These are phyloP conservation scores for Triticum turgidum DNA, from an alignment of 176 grass and related monocot species.

Conservation along the genomic window DNA sequence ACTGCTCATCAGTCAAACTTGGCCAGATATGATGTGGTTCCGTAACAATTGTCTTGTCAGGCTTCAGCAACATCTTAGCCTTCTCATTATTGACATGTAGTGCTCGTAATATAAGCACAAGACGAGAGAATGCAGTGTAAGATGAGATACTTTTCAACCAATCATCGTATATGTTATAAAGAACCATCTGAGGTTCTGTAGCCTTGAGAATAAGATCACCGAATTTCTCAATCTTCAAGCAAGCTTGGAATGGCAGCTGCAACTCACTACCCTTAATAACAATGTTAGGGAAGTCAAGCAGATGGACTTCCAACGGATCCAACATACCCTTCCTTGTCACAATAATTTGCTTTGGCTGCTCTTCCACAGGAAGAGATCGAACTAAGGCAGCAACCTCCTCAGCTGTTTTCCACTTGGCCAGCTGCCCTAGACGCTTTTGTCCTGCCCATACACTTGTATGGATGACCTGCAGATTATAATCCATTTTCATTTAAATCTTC, in stretches of 20 bases:
- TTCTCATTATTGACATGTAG: conserved; percentile 99
- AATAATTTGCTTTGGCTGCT: conserved; percentile 98
- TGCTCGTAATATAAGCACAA: conserved; percentile 86
- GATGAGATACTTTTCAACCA: conserved; percentile 99
- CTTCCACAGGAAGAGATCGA: conserved; percentile 88
- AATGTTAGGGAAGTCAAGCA: conserved; percentile 98
- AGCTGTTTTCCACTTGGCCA: conserved; percentile 99
- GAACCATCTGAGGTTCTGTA: conserved; percentile 96
- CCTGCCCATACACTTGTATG: conserved; percentile 99
- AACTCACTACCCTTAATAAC: conserved; percentile 98
- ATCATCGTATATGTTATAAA: conserved; percentile 99
- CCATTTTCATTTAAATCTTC: neutral
- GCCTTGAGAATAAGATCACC: conserved; percentile 98
- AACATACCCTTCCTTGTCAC: conserved; percentile 99
- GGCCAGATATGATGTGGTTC: conserved; percentile 98
- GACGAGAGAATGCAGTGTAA: conserved; percentile 94
- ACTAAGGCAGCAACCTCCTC: conserved; percentile 98
- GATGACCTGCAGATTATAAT: conserved; percentile 66
- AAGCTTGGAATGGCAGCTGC: conserved; percentile 98
- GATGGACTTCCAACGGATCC: conserved; percentile 97
- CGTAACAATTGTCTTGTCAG: conserved; percentile 96
- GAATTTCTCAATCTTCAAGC: conserved; percentile 99
- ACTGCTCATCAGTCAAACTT: conserved; percentile 90
- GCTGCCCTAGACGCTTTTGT: conserved; percentile 94
- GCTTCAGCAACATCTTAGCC: conserved; percentile 97